phyloP scores from a whole-genome alignment of 176 grass and related monocot genomes.

The Panicum miliaceum region DNA sequence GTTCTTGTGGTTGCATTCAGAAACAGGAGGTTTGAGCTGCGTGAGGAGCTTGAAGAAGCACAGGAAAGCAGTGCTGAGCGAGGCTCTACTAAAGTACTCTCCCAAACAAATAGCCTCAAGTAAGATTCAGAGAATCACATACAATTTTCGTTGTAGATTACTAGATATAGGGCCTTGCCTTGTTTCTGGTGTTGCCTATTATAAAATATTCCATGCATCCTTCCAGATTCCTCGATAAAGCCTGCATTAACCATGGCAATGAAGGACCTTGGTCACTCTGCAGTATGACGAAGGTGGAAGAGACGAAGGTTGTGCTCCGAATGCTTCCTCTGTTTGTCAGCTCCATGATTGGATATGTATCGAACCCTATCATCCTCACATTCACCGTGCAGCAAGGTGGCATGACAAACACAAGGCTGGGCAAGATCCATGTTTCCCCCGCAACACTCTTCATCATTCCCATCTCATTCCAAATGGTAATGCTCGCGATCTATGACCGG shows the following conservation, averaged over 20 bases:
- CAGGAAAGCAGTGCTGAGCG: not conserved
- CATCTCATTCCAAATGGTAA: slow-evolving; percentile 52
- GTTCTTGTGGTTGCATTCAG: slow-evolving; percentile 75
- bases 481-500: slow-evolving; percentile 56
- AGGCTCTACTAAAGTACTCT: slow-evolving; percentile 22
- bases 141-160: not conserved
- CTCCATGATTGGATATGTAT: slow-evolving; percentile 50
- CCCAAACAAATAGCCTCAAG: slow-evolving; percentile 33
- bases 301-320: slow-evolving; percentile 59
- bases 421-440: slow-evolving; percentile 52
- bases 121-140: slow-evolving; percentile 22
- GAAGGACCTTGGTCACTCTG: slow-evolving; percentile 58
- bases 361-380: slow-evolving; percentile 45
- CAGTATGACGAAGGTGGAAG: slow-evolving; percentile 51
- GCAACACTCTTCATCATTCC: slow-evolving; percentile 65
- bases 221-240: slow-evolving; percentile 68
- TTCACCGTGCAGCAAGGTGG: slow-evolving; percentile 65
- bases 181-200: not conserved
- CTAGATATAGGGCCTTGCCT: not conserved
- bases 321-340: slow-evolving; percentile 62
- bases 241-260: slow-evolving; percentile 50
- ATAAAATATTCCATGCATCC: slow-evolving; percentile 4
- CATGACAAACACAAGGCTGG: slow-evolving; percentile 64
- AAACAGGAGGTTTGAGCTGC: slow-evolving; percentile 52
- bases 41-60: slow-evolving; percentile 51